Evolutionary conservation across 345 rosid genomes (phyloP), one percentile per base, ranked within the genome.

Genomic region (Geranium rotundifolium): DNA sequence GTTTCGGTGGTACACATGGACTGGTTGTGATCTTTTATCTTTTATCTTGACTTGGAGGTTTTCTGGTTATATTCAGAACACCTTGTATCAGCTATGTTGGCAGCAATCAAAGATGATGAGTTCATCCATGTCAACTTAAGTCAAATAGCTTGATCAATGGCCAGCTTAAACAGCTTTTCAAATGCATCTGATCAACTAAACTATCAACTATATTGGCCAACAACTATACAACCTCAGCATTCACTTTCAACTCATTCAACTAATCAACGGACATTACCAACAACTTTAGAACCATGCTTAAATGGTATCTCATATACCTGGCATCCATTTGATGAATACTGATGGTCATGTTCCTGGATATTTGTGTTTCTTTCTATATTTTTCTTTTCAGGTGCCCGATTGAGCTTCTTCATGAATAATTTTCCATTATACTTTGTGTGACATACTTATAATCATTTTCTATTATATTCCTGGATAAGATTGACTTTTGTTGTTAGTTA

Each of bases 81-180:
- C 76, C 77, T 86, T 89, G 85, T 76, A 61, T 87, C 97, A 84
- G 96, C 92, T 85, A 77, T 88, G 83, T 88, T 88, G 97, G 88
- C 97, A 88, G 88, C 95, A 82, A 83, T 83, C 97, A 92, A 79
- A 85, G 96, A 91, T 91, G 90, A 86, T 75, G 78, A 83, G 81
- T 82, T 79, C 86, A 81, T 79, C 90, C 82, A 71, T 85, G 75
- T 80, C 83, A 84, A 84, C 90, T 82, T 85, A 75, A 81, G 83
- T 89, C 84, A 85, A 82, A 91, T 95, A 80, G 96, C 95, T 71
- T 92, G 95, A 84, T 81, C 95, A 80, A 81, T 81, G 87, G 82
- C 81, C 89, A 80, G 97, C 90, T 85, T 84, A 79, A 84, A 80
- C 97, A 80, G 88, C 97, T 82, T 85, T 85, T 72, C 95, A 91